A percentile compares a stretch with the other conserved stretches of the same genome.
These are phyloP conservation scores for Fusarium sp. DNA, from an alignment of 2,329 filamentous ascomycete species.

Conservation along the genomic window DNA sequence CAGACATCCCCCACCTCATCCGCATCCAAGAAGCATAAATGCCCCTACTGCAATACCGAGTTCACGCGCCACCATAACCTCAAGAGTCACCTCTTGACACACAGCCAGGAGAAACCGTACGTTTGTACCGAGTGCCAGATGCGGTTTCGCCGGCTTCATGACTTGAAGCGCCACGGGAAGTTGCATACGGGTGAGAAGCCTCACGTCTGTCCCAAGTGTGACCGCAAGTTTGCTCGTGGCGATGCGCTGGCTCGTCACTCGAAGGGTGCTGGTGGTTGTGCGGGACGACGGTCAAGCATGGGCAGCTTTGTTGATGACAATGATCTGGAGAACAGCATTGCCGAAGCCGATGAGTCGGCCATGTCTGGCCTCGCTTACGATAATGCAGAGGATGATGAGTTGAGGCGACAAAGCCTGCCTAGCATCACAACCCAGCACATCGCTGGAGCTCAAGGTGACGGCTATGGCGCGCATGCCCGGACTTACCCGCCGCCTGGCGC, in stretches of 20 bases:
- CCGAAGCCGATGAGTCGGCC: slow-evolving; percentile 65
- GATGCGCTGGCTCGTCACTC: slow-evolving; percentile 95
- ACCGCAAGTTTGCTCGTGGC: slow-evolving; percentile 92
- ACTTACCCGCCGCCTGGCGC: slow-evolving; percentile 82
- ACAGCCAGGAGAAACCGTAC: slow-evolving; percentile 98
- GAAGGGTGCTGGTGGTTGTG: slow-evolving; percentile 95
- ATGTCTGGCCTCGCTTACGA: slow-evolving; percentile 71
- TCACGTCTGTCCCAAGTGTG: slow-evolving; percentile 94
- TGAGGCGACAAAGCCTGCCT: slow-evolving; percentile 77
- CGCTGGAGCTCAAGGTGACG: slow-evolving; percentile 59
- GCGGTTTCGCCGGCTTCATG: slow-evolving; percentile 91
- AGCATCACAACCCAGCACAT: slow-evolving; percentile 80
- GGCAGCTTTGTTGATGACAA: slow-evolving; percentile 85
- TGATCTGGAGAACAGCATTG: slow-evolving; percentile 68
- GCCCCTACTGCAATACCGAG: slow-evolving; percentile 94
- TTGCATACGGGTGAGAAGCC: slow-evolving; percentile 96
- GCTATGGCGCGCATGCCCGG: slow-evolving; percentile 73
- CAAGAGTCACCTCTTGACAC: slow-evolving; percentile 96
- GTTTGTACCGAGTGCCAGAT: slow-evolving; percentile 93
- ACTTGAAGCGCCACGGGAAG: slow-evolving; percentile 95
- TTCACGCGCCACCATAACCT: slow-evolving; percentile 98
- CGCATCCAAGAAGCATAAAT: slow-evolving; percentile 88
- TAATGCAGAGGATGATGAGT: slow-evolving; percentile 69
- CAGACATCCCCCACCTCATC: slow-evolving; percentile 70
- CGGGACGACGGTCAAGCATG: slow-evolving; percentile 88